Percentiles rank a stretch among this genome's conserved stretches.
These are phyloP conservation scores for Kalmanozyma brasiliensis DNA, from an alignment of 1,284 basidiomycete species.

Conservation along the genomic window DNA sequence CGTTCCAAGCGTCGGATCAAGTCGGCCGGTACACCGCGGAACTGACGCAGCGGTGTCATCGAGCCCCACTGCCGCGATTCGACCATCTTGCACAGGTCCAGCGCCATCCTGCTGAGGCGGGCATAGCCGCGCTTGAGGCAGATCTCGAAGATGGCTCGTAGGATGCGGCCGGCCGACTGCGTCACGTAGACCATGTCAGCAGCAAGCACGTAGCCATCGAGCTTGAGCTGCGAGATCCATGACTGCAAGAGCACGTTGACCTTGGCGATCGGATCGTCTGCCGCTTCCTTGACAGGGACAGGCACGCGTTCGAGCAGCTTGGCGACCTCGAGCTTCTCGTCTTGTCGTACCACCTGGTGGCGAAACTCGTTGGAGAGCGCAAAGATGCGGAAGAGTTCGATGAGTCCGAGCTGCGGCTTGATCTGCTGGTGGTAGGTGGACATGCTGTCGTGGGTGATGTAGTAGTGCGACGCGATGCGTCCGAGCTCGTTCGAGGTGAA, in stretches of 20 bases:
- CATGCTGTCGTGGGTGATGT: constrained; percentile 96
- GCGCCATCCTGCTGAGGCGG: constrained; percentile 85
- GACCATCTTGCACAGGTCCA: constrained; percentile 96
- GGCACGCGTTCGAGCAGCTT: constrained; percentile 94
- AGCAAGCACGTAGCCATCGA: constrained; percentile 94
- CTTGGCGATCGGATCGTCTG: constrained; percentile 95
- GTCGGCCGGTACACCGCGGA: constrained; percentile 86
- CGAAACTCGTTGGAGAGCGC: constrained; percentile 98
- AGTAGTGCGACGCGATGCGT: constrained; percentile 94
- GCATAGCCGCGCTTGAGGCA: constrained; percentile 99
- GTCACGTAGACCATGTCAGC: constrained; percentile 94
- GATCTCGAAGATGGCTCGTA: constrained; percentile 97
- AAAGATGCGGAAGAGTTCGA: constrained; percentile 96
- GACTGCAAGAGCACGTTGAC: constrained; percentile 96
- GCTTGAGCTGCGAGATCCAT: constrained; percentile 92
- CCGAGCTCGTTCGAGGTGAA: constrained; percentile 78
- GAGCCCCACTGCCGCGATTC: constrained; percentile 85
- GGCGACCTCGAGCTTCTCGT: constrained; percentile 77
- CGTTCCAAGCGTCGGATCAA: constrained; percentile 92
- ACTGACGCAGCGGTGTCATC: constrained; percentile 96
- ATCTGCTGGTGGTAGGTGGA: constrained; percentile 95
- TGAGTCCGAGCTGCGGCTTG: constrained; percentile 82
- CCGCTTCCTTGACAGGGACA: constrained; percentile 95
- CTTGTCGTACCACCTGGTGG: constrained; percentile 76
- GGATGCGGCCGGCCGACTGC: constrained; percentile 75